phyloP scores from a whole-genome alignment of 495 filamentous ascomycete genomes.

The Tuber melanosporum region DNA sequence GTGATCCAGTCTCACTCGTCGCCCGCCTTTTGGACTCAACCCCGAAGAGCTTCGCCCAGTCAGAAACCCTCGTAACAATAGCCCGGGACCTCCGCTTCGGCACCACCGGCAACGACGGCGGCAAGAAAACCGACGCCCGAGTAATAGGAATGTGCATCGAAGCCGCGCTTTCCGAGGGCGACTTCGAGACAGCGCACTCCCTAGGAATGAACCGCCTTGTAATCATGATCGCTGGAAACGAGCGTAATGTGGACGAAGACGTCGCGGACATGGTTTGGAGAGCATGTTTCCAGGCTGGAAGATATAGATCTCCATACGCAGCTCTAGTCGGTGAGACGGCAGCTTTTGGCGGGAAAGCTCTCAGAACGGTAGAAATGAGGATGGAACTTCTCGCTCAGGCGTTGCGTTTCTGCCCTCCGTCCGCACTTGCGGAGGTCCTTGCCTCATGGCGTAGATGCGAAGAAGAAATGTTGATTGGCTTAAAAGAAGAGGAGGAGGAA shows the following conservation, averaged over 20 bases:
- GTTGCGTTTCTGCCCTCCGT: conserved; percentile 69
- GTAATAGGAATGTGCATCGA: conserved; percentile 85
- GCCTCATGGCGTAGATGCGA: conserved; percentile 79
- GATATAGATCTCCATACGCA: conserved; percentile 54
- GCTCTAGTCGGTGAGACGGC: conserved; percentile 41
- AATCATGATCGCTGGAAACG: conserved; percentile 41
- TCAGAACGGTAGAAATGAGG: conserved; percentile 55
- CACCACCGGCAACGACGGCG: conserved; percentile 37
- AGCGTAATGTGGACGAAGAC: conserved; percentile 49
- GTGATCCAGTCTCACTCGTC: conserved; percentile 76
- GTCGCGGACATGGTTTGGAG: conserved; percentile 73
- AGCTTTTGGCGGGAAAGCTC: conserved; percentile 51
- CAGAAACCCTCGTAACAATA: conserved; percentile 77
- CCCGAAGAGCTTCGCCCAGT: conserved; percentile 70
- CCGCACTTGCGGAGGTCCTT: conserved; percentile 75
- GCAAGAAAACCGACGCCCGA: conserved; percentile 51
- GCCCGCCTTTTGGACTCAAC: conserved; percentile 86
- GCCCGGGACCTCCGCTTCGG: conserved; percentile 56
- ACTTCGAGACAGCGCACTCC: conserved; percentile 96
- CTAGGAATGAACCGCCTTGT: conserved; percentile 69
- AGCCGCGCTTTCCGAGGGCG: conserved; percentile 73
- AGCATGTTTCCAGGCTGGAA: conserved; percentile 80
- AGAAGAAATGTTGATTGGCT: conserved; percentile 66
- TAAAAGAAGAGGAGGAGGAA: conserved; percentile 67
- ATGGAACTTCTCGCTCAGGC: conserved; percentile 86